These are phyloP conservation scores for Forsythia viridissima DNA, from an alignment of 257 asterid genomes.

Conservation along the genomic window DNA sequence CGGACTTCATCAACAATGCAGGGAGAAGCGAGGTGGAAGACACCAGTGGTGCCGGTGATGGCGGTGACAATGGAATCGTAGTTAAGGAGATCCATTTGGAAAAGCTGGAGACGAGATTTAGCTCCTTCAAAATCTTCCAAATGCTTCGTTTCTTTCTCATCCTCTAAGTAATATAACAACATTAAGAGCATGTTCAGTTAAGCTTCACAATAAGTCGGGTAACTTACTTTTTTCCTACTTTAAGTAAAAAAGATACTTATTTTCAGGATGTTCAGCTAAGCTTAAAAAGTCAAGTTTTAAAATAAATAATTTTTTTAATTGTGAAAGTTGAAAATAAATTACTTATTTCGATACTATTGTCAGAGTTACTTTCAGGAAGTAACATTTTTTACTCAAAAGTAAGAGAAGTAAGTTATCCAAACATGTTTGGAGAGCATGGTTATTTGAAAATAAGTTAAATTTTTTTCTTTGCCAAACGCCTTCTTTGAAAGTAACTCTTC, in stretches of 20 bases:
- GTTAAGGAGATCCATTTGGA: slow-evolving; percentile 68
- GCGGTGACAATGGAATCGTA: slow-evolving; percentile 67
- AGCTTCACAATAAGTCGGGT: not conserved
- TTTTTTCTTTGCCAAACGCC: too few species aligned
- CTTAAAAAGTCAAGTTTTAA: not conserved
- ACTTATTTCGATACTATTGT: not conserved
- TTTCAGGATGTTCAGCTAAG: not conserved
- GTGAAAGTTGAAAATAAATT: not conserved
- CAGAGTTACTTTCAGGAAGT: not conserved
- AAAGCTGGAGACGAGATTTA: slow-evolving; percentile 64
- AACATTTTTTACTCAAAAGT: not conserved
- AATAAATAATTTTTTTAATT: not conserved
- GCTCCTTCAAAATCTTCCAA: slow-evolving; percentile 68
- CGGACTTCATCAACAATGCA: slow-evolving; percentile 55
- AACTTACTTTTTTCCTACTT: not conserved
- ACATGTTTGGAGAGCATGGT: not conserved
- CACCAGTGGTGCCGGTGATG: slow-evolving; percentile 59
- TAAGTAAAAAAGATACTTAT: not conserved
- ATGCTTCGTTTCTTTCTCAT: slow-evolving; percentile 81
- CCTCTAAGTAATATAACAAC: slow-evolving; percentile 36
- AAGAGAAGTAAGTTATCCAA: not conserved
- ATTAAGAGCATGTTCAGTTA: not conserved
- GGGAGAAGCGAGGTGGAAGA: slow-evolving; percentile 82
- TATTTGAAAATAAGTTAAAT: not conserved
- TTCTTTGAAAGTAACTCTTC: too few species aligned